Evolutionary conservation across 106 monocot genomes (phyloP), one percentile per base, ranked within the genome.

Genomic region (Gastrodia elata): DNA sequence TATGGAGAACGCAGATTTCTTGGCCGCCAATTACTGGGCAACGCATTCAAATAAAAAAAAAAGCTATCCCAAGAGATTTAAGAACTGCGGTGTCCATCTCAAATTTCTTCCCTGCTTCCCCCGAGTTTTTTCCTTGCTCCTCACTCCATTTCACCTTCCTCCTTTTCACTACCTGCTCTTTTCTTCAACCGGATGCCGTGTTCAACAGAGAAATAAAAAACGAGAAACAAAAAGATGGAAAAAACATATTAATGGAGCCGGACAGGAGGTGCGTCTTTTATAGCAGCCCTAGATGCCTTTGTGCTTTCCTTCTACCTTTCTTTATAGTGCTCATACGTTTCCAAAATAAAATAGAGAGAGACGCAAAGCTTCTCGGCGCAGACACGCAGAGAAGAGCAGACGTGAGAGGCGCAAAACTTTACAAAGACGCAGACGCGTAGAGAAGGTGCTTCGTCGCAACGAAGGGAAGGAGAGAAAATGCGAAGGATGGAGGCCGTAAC

Each of bases 271-370:
- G 69, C 40, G 22, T 27, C 69, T 69, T 26, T 40, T 69, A 25
- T 69, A 69, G 69, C 69, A 39, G 69, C 69, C 69, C 69, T 69
- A 20, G 69, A 69, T 69, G n/a, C n/a, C n/a, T n/a, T n/a, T n/a
- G n/a, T n/a, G n/a, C n/a, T n/a, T n/a, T n/a, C n/a, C n/a, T n/a
- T n/a, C n/a, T n/a, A n/a, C n/a, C n/a, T n/a, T n/a, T n/a, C n/a
- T n/a, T n/a, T n/a, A n/a, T n/a, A n/a, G n/a, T n/a, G n/a, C n/a
- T n/a, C n/a, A n/a, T n/a, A n/a, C n/a, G n/a, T n/a, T n/a, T n/a
- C n/a, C n/a, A n/a, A n/a, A n/a, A n/a, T n/a, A n/a, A n/a, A n/a
- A n/a, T n/a, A n/a, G n/a, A n/a, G n/a, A n/a, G n/a, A n/a, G n/a
- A n/a, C n/a, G n/a, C n/a, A n/a, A n/a, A n/a, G n/a, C n/a, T n/a